Evolutionary conservation across 2,329 filamentous ascomycete genomes (phyloP).

Genomic region (Stagonosporopsis tanaceti): DNA sequence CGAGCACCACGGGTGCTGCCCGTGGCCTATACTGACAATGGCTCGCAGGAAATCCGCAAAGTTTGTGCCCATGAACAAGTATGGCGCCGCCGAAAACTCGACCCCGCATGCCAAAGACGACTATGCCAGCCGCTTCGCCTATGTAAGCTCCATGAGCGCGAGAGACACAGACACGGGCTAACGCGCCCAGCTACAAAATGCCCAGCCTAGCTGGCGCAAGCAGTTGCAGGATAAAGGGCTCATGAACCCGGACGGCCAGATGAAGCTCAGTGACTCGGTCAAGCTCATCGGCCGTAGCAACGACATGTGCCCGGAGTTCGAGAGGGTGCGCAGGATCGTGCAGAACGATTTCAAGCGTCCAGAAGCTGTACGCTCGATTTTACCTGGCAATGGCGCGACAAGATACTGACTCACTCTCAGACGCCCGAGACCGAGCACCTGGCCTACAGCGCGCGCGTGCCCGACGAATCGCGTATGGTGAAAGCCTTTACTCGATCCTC

Average conservation of each 20-base stretch:
- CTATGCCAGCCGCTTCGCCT: conserved; percentile 33
- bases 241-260: conserved; percentile 65
- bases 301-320: conserved; percentile 71
- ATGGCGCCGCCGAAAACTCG: conserved; percentile 24
- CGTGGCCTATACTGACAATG: conserved; percentile 35
- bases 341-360: conserved; percentile 68
- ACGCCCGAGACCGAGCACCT: conserved; percentile 47
- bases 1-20: conserved; percentile 21
- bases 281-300: conserved; percentile 68
- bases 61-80: conserved; percentile 8
- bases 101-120: conserved; percentile 36
- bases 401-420: conserved; percentile 12
- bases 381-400: neutral
- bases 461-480: conserved; percentile 66
- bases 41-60: conserved; percentile 11
- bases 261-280: conserved; percentile 66
- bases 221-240: conserved; percentile 46
- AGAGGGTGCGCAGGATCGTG: conserved; percentile 67
- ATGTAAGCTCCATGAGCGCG: conserved; percentile 29
- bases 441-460: conserved; percentile 44
- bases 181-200: conserved; percentile 29
- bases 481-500: conserved; percentile 70
- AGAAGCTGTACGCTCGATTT: conserved; percentile 60
- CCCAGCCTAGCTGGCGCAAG: conserved; percentile 43
- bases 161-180: conserved; percentile 5